Evolutionary conservation across 371 early-diverging fungal species (phyloP).

Genomic region (Mucor mucedo): DNA sequence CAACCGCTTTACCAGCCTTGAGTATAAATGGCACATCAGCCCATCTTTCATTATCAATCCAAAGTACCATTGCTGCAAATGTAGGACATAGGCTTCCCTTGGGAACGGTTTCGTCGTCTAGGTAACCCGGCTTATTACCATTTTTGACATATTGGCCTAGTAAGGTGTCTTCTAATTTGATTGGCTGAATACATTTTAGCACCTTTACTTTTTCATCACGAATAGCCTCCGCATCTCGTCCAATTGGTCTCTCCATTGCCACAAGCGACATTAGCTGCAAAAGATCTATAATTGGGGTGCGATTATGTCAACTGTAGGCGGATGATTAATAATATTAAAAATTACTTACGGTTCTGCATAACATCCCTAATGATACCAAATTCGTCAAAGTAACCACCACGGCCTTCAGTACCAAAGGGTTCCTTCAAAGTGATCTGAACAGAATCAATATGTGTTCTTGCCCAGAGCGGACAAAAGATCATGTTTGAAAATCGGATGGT

Average conservation of each 20-base stretch:
- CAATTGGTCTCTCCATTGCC: slow-evolving; percentile 89
- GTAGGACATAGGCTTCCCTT: slow-evolving; percentile 85
- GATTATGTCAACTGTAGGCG: no score
- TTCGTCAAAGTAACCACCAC: slow-evolving; percentile 99
- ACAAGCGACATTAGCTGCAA: slow-evolving; percentile 72
- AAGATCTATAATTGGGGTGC: not conserved
- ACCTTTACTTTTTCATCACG: slow-evolving; percentile 92
- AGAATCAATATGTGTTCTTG: slow-evolving; percentile 83
- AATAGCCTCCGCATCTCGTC: slow-evolving; percentile 82
- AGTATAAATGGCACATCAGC: slow-evolving; percentile 94
- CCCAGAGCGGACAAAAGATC: slow-evolving; percentile 91
- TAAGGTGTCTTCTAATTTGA: slow-evolving; percentile 76
- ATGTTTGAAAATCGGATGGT: slow-evolving; percentile 92
- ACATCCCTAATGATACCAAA: slow-evolving; percentile 99
- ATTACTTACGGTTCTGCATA: slow-evolving; percentile 91
- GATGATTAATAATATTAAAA: not conserved
- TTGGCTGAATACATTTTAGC: slow-evolving; percentile 76
- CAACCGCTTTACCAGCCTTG: slow-evolving; percentile 94
- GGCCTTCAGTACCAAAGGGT: slow-evolving; percentile 96
- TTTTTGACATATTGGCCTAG: slow-evolving; percentile 90
- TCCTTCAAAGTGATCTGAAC: slow-evolving; percentile 98
- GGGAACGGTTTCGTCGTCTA: slow-evolving; percentile 87
- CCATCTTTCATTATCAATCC: slow-evolving; percentile 95
- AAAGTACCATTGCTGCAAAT: slow-evolving; percentile 86
- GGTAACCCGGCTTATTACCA: slow-evolving; percentile 83